Evolutionary conservation across 768 basidiomycete species (phyloP), one percentile per base, ranked within the genome.

Genomic region (Fistulinella prunicolor): DNA sequence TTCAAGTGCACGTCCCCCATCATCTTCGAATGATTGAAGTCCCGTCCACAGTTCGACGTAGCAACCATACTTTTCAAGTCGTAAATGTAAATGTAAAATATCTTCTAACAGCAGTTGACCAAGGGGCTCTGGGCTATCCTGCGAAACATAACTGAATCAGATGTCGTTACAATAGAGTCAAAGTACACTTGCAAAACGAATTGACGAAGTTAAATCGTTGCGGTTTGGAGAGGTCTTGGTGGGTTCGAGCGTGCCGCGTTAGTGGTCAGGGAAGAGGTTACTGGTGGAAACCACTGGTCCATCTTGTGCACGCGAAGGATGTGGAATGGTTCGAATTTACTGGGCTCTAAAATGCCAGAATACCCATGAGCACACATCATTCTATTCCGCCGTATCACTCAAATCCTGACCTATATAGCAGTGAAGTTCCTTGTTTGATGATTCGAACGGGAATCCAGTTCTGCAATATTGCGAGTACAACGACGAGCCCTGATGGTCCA

Each of bases 371-470:
- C 8, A 17, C n/a, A 9, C 10, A 13, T 10, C 28, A 4, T 12
- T 8, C 20, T 21, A 78, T 53, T 3, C 65, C 73, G 4, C 60
- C n/a, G n/a, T 62, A 3, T 67, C 70, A 3, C 76, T n/a, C n/a
- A n/a, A n/a, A n/a, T n/a, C 69, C 48, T 73, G 69, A 2, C 72
- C 72, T 14, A 69, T 53, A 13, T 59, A 66, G 9, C 68, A 65
- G 0, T 63, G 42, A 0, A 63, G 55, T 42, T 69, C 70, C 51
- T 76, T 77, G 48, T 81, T n/a, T 74, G 38, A 82, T 73, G 22
- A 83, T 71, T 17, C 77, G 74, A 7, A 81, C 72, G 9, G 75
- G 68, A 16, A 80, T 61, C 4, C 71, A 69, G 58, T 78, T 77
- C 19, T 66, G 65, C 14, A 74, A 56, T 20, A 73, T 58, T 1